Percentiles rank a stretch among this genome's conserved stretches.
Conservation (phyloP, 208 protist genomes). For the Vickermania ingenoplastis region DNA sequence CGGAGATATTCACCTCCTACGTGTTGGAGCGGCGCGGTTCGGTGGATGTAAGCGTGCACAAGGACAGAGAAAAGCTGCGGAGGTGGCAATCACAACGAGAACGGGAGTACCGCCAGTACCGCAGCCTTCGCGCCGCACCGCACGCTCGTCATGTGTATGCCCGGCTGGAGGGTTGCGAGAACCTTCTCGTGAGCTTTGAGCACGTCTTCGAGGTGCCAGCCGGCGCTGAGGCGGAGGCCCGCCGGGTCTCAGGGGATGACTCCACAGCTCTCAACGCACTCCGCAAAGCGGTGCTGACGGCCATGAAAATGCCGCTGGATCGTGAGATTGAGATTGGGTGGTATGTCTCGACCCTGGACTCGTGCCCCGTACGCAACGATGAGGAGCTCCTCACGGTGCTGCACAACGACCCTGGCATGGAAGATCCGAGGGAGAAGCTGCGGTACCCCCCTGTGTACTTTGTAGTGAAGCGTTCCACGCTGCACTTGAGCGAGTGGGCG, state of each 20-base stretch:
- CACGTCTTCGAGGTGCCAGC: constrained; percentile 39
- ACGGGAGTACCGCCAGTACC: constrained; percentile 64
- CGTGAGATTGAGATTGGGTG: constrained; percentile 71
- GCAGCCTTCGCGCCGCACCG: constrained; percentile 30
- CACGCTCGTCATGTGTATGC: constrained; percentile 75
- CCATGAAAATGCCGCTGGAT: constrained; percentile 48
- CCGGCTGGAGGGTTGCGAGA: constrained; percentile 79
- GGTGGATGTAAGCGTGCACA: constrained; percentile 42
- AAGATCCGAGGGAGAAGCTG: constrained; percentile 50
- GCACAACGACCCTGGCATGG: constrained; percentile 70
- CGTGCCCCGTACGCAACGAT: constrained; percentile 59
- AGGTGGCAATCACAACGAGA: constrained; percentile 66
- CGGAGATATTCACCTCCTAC: constrained; percentile 77
- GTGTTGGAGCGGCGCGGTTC: constrained; percentile 63
- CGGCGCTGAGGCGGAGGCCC: not conserved
- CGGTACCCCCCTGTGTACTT: constrained; percentile 86
- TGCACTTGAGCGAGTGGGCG: constrained; percentile 85
- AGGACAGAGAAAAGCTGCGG: constrained; percentile 41
- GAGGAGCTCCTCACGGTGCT: constrained; percentile 67
- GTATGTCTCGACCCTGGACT: constrained; percentile 84
- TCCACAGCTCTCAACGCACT: constrained; percentile 29
- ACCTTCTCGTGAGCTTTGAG: constrained; percentile 79
- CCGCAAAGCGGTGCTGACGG: constrained; percentile 20
- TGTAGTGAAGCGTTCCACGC: constrained; percentile 61
- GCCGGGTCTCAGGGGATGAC: constrained; percentile 1